Conservation (phyloP, 805 yeast species). For the Kazachstania africana region DNA sequence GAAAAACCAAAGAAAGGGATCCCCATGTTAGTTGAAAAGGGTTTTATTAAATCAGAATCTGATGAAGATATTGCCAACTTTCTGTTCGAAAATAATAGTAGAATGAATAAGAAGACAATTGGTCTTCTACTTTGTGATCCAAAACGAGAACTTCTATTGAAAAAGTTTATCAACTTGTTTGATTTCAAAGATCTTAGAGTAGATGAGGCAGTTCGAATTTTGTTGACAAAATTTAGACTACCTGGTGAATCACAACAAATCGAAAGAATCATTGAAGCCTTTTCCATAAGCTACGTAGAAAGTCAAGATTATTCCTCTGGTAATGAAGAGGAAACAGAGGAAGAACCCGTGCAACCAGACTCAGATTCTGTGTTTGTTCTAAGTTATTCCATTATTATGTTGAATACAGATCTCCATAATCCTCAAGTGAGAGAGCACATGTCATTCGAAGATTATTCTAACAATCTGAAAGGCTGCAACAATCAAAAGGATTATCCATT, state of each 20-base stretch:
- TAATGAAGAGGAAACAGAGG: conserved; percentile 10
- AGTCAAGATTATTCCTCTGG: conserved; percentile 35
- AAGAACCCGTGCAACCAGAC: conserved; percentile 52
- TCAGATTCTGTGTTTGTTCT: conserved; percentile 81
- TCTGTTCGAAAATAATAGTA: conserved; percentile 63
- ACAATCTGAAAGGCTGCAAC: conserved; percentile 71
- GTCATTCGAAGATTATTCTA: conserved; percentile 73
- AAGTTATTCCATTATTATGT: conserved; percentile 84
- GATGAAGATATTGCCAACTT: conserved; percentile 64
- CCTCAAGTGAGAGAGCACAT: conserved; percentile 88
- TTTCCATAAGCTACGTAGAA: conserved; percentile 67
- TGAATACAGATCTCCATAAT: conserved; percentile 87
- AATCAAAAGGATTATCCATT: conserved; percentile 68
- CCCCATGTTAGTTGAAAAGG: conserved; percentile 46
- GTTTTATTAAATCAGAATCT: conserved; percentile 43
- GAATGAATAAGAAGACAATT: conserved; percentile 74
- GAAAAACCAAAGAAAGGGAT: conserved; percentile 70
- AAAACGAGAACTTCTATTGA: conserved; percentile 44
- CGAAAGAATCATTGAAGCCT: conserved; percentile 79
- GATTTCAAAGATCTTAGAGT: conserved; percentile 73
- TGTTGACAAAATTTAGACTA: conserved; percentile 73
- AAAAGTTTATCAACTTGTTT: conserved; percentile 53
- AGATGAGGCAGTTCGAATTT: conserved; percentile 81
- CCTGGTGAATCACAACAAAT: conserved; percentile 98
- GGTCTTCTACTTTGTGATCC: conserved; percentile 85